A percentile compares a stretch with the other conserved stretches of the same genome.
These are phyloP conservation scores for Pythium chondricola DNA, from an alignment of 352 stramenopile species.

Conservation along the genomic window DNA sequence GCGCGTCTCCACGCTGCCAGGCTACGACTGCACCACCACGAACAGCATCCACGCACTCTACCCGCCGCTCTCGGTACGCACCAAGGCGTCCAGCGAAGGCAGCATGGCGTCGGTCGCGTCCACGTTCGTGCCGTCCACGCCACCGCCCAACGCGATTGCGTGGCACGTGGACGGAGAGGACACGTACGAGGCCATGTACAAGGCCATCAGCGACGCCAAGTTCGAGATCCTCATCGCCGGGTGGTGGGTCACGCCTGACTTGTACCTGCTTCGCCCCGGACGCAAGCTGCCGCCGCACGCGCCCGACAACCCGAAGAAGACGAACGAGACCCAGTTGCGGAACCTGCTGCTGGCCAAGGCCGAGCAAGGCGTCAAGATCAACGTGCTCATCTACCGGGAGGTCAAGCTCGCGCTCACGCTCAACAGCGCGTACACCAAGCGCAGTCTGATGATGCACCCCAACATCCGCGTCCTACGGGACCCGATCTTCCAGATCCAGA, in stretches of 20 bases:
- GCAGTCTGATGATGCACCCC: slow-evolving; percentile 63
- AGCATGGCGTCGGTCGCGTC: slow-evolving; percentile 51
- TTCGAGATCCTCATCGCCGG: slow-evolving; percentile 88
- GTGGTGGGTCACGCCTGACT: slow-evolving; percentile 86
- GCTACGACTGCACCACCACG: slow-evolving; percentile 4
- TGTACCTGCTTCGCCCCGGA: slow-evolving; percentile 70
- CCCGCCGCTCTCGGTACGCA: slow-evolving; percentile 12
- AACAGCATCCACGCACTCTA: slow-evolving; percentile 6
- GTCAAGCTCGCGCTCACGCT: slow-evolving; percentile 85
- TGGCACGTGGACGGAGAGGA: slow-evolving; percentile 87
- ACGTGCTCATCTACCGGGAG: slow-evolving; percentile 90
- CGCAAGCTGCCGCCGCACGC: slow-evolving; percentile 45
- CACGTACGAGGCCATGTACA: slow-evolving; percentile 81
- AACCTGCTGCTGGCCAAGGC: slow-evolving; percentile 79
- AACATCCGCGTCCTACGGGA: slow-evolving; percentile 90
- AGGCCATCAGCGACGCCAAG: slow-evolving; percentile 82
- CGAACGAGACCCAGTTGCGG: slow-evolving; percentile 66
- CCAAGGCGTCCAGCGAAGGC: slow-evolving; percentile 35
- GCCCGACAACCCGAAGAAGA: slow-evolving; percentile 30
- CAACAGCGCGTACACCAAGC: slow-evolving; percentile 84
- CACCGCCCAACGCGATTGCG: slow-evolving; percentile 52
- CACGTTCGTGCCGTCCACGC: slow-evolving; percentile 32
- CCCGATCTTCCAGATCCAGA: slow-evolving; percentile 88
- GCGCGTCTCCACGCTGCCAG: slow-evolving; percentile 35
- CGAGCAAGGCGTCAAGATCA: slow-evolving; percentile 80